Base-by-base conservation (phyloP, 2,329 filamentous ascomycete genomes). In the Gaeumannomyces sp. region DNA sequence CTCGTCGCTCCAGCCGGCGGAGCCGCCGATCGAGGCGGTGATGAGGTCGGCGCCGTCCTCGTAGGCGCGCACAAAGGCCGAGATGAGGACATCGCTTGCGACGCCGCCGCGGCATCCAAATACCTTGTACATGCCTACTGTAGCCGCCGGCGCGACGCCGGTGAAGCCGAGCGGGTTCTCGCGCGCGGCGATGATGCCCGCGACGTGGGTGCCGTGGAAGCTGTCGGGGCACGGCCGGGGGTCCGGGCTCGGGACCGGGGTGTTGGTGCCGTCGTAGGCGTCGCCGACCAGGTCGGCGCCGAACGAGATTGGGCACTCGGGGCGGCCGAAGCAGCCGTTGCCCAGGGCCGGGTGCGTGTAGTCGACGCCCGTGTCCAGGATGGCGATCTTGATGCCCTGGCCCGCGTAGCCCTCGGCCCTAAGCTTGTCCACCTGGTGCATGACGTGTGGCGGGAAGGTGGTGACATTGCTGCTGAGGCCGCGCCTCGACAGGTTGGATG, bases 51-150 rank as follows among this genome's bases (percentile, higher is more conserved):
- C 72, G 4, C 75, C 76, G 25, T 78, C 78, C 61, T 80, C 75
- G 56, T 76, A 78, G 0, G 80, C 80, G 67, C 71, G 76, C 64
- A 77, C 76, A 67, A 78, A 78, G 10, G 77, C 78, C 14, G 73
- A 72, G 50, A 79, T 75, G 38, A 81, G 61, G 4, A 80, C 70
- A n/a, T 62, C 61, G 35, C 13, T 33, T n/a, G 25, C 61, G 25
- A 58, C n/a, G 28, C 45, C n/a, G 38, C 58, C 63, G 5, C 13
- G 28, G 63, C 65, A 66, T 22, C 60, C 25, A 27, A 65, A 61
- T 1, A 66, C 65, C 8, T 56, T 56, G 64, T 66, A 66, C 64
- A 65, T 65, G 29, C 61, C 64, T 28, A 66, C 35, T 19, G 59
- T 33, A 1, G 63, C 65, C 2, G 60, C 65, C 8, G 65, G 65